A percentile compares a stretch with the other conserved stretches of the same genome.
phyloP scores from a whole-genome alignment of 495 filamentous ascomycete genomes.

The Podospora australis region DNA sequence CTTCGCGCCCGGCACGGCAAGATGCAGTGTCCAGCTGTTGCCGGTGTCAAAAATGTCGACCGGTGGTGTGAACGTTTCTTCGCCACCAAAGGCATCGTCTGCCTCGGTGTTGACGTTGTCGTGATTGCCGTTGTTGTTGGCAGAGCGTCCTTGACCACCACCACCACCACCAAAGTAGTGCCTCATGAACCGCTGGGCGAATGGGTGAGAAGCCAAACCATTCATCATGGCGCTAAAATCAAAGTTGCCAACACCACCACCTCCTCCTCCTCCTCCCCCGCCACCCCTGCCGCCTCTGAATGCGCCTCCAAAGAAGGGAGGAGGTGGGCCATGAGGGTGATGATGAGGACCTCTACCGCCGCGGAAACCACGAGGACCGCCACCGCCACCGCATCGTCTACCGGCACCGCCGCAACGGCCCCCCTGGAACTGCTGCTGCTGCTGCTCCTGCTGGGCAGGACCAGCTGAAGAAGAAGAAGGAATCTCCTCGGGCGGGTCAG shows the following conservation, averaged over 20 bases:
- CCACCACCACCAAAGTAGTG: slow-evolving; percentile 24
- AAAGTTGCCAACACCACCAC: slow-evolving; percentile 2
- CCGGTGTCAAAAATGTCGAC: slow-evolving; percentile 68
- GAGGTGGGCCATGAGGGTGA: neutral
- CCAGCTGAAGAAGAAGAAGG: slow-evolving; percentile 3
- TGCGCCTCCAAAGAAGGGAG: neutral
- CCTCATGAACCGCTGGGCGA: slow-evolving; percentile 35
- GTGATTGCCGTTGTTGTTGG: neutral
- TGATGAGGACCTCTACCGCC: too few species aligned
- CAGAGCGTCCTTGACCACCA: neutral
- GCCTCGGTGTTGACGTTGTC: neutral
- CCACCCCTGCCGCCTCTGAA: neutral
- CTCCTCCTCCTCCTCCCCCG: neutral
- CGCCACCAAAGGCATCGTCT: neutral
- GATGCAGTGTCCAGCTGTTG: slow-evolving; percentile 57
- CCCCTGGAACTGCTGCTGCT: neutral
- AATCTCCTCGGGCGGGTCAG: slow-evolving; percentile 22
- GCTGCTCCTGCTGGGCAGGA: neutral
- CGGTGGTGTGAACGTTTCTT: slow-evolving; percentile 53
- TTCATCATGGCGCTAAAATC: slow-evolving; percentile 33
- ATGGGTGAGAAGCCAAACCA: slow-evolving; percentile 34
- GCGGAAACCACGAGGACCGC: neutral
- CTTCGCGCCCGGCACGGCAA: slow-evolving; percentile 68
- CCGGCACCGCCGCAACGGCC: slow-evolving; percentile 11
- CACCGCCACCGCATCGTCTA: slow-evolving; percentile 4